Conservation (phyloP, 1,284 basidiomycete genomes). For the Fomes fomentarius region DNA sequence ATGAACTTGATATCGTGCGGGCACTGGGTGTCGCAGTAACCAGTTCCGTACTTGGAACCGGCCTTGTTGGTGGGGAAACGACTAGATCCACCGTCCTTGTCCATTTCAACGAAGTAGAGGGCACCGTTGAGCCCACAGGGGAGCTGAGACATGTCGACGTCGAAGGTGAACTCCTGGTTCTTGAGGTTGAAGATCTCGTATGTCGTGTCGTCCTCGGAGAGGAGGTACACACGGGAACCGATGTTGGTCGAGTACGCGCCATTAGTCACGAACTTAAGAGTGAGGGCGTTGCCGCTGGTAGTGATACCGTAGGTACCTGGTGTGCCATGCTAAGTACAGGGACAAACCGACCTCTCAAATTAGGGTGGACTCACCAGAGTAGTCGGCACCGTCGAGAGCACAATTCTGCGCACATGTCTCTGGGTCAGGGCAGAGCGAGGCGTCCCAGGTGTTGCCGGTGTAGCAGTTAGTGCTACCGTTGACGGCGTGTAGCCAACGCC, state of each 20-base stretch:
- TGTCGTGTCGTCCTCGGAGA: constrained; percentile 42
- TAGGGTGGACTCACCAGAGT: constrained; percentile 35
- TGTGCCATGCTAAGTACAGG: background rate
- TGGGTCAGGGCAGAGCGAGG: constrained; percentile 39
- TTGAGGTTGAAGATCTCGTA: constrained; percentile 57
- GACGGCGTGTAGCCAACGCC: constrained; percentile 40
- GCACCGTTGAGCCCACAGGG: constrained; percentile 61
- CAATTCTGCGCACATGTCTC: constrained; percentile 47
- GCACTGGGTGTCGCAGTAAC: constrained; percentile 56
- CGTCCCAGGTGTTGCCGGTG: constrained; percentile 39
- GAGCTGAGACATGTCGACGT: constrained; percentile 58
- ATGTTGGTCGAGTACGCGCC: constrained; percentile 43
- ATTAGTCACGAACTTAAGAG: constrained; percentile 53
- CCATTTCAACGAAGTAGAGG: constrained; percentile 45
- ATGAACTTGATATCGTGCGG: constrained; percentile 58
- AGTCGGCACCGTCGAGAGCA: constrained; percentile 62
- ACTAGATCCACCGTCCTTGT: constrained; percentile 41
- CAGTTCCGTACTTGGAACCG: constrained; percentile 56
- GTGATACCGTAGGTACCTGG: constrained; percentile 42
- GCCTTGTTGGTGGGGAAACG: constrained; percentile 47
- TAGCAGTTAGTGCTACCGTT: constrained; percentile 40
- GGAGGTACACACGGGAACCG: constrained; percentile 61
- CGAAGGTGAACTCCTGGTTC: constrained; percentile 61
- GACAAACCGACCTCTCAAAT: background rate
- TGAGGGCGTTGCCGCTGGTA: constrained; percentile 48